phyloP scores from a whole-genome alignment of 768 basidiomycete genomes.

The Podaxis rugospora region DNA sequence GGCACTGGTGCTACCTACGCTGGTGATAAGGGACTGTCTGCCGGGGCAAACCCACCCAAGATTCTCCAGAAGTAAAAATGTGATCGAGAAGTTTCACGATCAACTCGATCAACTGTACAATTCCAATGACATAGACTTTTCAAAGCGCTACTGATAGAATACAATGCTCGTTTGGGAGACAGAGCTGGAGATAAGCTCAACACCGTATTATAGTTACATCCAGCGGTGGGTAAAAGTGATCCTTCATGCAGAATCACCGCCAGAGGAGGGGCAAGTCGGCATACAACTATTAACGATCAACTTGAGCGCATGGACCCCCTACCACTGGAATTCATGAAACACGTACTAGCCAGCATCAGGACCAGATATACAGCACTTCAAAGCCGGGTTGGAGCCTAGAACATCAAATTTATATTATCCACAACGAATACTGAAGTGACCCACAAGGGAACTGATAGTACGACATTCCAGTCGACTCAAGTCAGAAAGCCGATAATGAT shows the following conservation, averaged over 20 bases:
- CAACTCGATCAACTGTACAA: background rate
- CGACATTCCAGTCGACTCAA: no score
- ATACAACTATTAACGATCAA: background rate
- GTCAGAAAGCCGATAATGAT: no score
- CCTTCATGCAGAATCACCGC: background rate
- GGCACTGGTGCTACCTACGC: conserved; percentile 67
- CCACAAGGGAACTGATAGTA: no score
- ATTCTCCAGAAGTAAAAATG: conserved; percentile 57
- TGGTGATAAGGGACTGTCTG: conserved; percentile 74
- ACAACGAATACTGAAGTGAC: no score
- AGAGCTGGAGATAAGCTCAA: no score
- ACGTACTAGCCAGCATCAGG: background rate
- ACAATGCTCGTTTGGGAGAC: background rate
- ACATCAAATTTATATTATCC: no score
- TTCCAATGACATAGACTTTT: background rate
- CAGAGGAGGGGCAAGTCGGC: background rate
- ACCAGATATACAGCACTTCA: background rate
- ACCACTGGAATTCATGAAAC: background rate
- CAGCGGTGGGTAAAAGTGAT: background rate
- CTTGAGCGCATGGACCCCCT: background rate
- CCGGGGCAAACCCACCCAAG: conserved; percentile 68
- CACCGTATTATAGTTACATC: no score
- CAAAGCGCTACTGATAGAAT: background rate
- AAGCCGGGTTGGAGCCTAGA: no score
- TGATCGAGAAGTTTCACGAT: background rate